Conservation (phyloP, 2,329 filamentous ascomycete genomes). For the Cadophora malorum region DNA sequence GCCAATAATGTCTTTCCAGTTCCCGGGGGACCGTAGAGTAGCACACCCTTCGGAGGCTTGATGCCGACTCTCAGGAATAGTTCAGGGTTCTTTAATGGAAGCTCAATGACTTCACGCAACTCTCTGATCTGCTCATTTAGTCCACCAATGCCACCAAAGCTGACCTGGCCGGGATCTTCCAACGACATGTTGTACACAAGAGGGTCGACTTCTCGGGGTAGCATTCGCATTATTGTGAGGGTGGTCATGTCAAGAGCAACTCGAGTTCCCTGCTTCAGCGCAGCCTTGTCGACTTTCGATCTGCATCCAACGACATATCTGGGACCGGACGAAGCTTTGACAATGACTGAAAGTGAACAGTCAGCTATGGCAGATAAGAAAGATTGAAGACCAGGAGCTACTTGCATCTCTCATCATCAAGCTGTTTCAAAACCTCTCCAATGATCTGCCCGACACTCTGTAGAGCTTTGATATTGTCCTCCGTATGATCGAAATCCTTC, state of each 20-base stretch:
- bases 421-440: slow-evolving; percentile 97
- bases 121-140: slow-evolving; percentile 98
- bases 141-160: slow-evolving; percentile 96
- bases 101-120: slow-evolving; percentile 94
- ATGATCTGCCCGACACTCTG: slow-evolving; percentile 99
- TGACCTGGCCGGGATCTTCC: slow-evolving; percentile 96
- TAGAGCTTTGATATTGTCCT: slow-evolving; percentile 99
- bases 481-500: slow-evolving; percentile 93
- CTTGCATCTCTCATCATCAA: slow-evolving; percentile 98
- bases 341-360: slow-evolving; percentile 72
- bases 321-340: slow-evolving; percentile 96
- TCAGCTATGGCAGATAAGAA: slow-evolving; percentile 33
- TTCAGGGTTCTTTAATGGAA: slow-evolving; percentile 98
- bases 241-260: slow-evolving; percentile 99
- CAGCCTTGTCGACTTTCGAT: slow-evolving; percentile 96
- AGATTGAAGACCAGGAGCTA: slow-evolving; percentile 32
- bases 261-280: slow-evolving; percentile 97
- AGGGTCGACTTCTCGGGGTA: slow-evolving; percentile 96
- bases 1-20: slow-evolving; percentile 96
- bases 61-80: slow-evolving; percentile 96
- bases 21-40: slow-evolving; percentile 94
- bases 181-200: slow-evolving; percentile 99
- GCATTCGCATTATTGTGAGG: slow-evolving; percentile 99
- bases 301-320: slow-evolving; percentile 98
- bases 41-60: slow-evolving; percentile 96